phyloP scores from a whole-genome alignment of 805 yeast species.

The Candida krabiensis region DNA sequence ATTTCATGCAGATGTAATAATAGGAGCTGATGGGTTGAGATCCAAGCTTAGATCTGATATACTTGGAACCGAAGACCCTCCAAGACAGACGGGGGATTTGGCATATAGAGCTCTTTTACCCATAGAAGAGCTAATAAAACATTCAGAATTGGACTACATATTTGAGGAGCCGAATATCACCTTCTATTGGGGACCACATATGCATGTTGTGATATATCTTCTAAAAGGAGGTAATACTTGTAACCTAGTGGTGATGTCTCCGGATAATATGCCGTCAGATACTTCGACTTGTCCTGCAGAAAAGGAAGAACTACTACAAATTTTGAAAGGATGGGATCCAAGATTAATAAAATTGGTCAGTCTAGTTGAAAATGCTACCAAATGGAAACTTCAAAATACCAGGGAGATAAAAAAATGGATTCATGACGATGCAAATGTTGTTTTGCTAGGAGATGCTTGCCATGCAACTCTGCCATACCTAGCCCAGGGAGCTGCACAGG shows the following conservation, averaged over 20 bases:
- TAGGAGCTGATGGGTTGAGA: constrained; percentile 19
- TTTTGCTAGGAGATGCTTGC: constrained; percentile 18
- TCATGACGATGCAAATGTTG: constrained; percentile 11
- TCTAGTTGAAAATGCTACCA: constrained; percentile 9
- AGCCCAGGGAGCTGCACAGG: constrained; percentile 22
- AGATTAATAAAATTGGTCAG: constrained; percentile 8
- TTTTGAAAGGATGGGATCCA: constrained; percentile 17
- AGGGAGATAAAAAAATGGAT: constrained; percentile 14
- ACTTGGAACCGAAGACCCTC: constrained; percentile 6
- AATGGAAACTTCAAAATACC: constrained; percentile 17
- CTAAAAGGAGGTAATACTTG: constrained; percentile 19
- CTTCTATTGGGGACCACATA: constrained; percentile 19
- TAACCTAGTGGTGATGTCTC: constrained; percentile 18
- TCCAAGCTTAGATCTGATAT: constrained; percentile 11
- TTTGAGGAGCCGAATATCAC: constrained; percentile 15
- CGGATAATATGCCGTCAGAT: constrained; percentile 13
- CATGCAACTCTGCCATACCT: constrained; percentile 19
- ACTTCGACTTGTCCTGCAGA: constrained; percentile 12
- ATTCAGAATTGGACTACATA: constrained; percentile 16
- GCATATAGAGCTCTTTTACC: constrained; percentile 17
- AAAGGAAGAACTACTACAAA: constrained; percentile 9
- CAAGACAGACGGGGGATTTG: constrained; percentile 15
- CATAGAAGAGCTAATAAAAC: constrained; percentile 12
- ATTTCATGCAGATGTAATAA: constrained; percentile 14
- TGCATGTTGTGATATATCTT: constrained; percentile 19